A percentile compares a stretch with the other conserved stretches of the same genome.
These are phyloP conservation scores for Nicotiana obtusifolia DNA, from an alignment of 257 asterid species.

Conservation along the genomic window DNA sequence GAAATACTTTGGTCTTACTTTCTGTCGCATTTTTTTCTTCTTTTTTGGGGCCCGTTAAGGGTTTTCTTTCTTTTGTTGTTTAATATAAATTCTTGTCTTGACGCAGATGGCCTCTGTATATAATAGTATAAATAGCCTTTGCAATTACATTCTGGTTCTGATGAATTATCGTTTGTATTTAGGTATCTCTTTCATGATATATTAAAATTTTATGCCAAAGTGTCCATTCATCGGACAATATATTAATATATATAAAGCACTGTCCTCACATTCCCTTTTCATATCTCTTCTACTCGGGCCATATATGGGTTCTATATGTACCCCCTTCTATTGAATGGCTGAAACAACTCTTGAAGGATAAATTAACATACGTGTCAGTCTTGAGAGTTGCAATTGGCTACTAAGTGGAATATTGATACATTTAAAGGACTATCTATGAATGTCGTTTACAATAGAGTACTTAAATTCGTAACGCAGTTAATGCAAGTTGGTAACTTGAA, in stretches of 20 bases:
- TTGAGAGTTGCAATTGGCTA: background rate
- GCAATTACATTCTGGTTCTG: background rate
- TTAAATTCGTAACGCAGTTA: no score
- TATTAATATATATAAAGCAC: background rate
- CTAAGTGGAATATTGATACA: background rate
- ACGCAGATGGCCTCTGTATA: constrained; percentile 21
- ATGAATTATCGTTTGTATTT: constrained; percentile 1
- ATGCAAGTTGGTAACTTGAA: no score
- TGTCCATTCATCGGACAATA: background rate
- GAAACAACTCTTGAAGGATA: background rate
- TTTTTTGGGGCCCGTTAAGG: constrained; percentile 5
- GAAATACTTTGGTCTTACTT: constrained; percentile 6
- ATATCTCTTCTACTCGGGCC: background rate
- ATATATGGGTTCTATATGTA: background rate
- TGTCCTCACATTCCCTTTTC: background rate
- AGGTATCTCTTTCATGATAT: background rate
- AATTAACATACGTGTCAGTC: background rate
- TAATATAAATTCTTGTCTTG: constrained; percentile 8
- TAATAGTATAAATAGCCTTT: background rate
- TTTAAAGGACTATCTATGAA: no score
- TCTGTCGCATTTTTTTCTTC: constrained; percentile 10
- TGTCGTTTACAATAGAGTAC: no score
- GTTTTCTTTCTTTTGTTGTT: background rate
- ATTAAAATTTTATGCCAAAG: background rate
- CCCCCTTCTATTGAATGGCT: background rate